Percentiles rank a stretch among this genome's conserved stretches.
phyloP scores from a whole-genome alignment of 2,329 filamentous ascomycete genomes.

The Samsoniella hepiali region DNA sequence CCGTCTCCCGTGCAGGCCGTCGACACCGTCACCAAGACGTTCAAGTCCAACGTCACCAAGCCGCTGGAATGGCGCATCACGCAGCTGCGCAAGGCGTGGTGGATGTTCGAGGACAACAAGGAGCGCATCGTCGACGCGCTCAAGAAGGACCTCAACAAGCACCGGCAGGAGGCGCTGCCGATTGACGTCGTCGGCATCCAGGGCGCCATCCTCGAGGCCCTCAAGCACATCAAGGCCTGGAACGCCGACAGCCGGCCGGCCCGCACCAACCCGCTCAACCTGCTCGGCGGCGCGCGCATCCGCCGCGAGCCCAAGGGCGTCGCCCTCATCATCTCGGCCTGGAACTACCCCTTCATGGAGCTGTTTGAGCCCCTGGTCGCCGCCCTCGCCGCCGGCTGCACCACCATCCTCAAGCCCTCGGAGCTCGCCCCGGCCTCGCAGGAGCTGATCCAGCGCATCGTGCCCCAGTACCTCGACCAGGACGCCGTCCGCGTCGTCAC shows the following conservation, averaged over 20 bases:
- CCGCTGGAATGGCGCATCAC: slow-evolving; percentile 37
- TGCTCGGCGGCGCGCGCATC: slow-evolving; percentile 31
- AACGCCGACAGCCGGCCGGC: slow-evolving; percentile 33
- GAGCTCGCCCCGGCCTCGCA: slow-evolving; percentile 37
- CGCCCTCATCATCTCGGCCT: slow-evolving; percentile 42
- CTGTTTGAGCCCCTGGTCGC: slow-evolving; percentile 38
- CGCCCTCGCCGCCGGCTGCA: slow-evolving; percentile 42
- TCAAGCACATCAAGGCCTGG: slow-evolving; percentile 40
- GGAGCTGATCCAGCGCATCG: slow-evolving; percentile 36
- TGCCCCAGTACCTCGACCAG: slow-evolving; percentile 41
- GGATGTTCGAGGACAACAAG: slow-evolving; percentile 40
- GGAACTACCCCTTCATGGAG: slow-evolving; percentile 44
- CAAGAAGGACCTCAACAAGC: slow-evolving; percentile 34
- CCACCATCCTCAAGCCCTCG: slow-evolving; percentile 43
- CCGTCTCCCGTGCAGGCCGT: background rate
- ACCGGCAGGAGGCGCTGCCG: slow-evolving; percentile 32
- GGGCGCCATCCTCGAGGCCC: slow-evolving; percentile 34
- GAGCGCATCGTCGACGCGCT: slow-evolving; percentile 32
- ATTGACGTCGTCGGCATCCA: slow-evolving; percentile 33
- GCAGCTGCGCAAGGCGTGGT: slow-evolving; percentile 41
- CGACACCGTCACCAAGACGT: slow-evolving; percentile 11
- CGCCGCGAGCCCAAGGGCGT: slow-evolving; percentile 44
- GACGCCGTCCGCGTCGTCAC: slow-evolving; percentile 35
- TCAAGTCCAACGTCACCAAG: slow-evolving; percentile 31
- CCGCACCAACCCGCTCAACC: slow-evolving; percentile 30